These are phyloP conservation scores for Aspergillus olivimuriae DNA, from an alignment of 495 filamentous ascomycete species.

Conservation along the genomic window DNA sequence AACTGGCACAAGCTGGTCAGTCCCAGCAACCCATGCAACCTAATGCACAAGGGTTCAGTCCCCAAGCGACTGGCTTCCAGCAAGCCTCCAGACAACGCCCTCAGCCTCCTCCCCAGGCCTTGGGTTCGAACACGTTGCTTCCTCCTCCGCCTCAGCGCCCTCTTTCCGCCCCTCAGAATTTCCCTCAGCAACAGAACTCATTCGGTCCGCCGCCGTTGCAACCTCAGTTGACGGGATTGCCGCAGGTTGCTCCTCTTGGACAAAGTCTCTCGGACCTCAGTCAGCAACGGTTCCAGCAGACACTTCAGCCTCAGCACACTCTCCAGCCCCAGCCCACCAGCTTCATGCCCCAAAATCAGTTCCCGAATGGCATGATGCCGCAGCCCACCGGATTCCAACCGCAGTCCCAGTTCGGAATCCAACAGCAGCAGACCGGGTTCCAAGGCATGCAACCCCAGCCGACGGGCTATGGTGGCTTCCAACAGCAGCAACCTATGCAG, in stretches of 20 bases:
- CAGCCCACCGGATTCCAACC: conserved; percentile 49
- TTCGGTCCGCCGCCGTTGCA: conserved; percentile 73
- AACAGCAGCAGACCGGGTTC: conserved; percentile 49
- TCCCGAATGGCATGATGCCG: conserved; percentile 40
- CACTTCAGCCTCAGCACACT: conserved; percentile 36
- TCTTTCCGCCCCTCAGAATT: conserved; percentile 82
- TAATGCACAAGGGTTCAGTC: conserved; percentile 19
- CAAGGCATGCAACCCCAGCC: conserved; percentile 56
- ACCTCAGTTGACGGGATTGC: conserved; percentile 76
- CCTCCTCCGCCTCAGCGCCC: conserved; percentile 80
- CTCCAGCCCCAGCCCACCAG: conserved; percentile 51
- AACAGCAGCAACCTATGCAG: conserved; percentile 43
- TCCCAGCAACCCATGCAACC: conserved; percentile 17
- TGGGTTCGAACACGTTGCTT: conserved; percentile 59
- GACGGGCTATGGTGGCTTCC: conserved; percentile 53
- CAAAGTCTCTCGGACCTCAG: conserved; percentile 69
- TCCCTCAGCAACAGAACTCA: conserved; percentile 59
- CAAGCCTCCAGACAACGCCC: conserved; percentile 62
- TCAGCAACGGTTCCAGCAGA: conserved; percentile 54
- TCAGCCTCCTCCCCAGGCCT: conserved; percentile 53
- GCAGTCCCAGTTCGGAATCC: conserved; percentile 46
- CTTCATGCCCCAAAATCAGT: conserved; percentile 49
- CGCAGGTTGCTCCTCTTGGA: conserved; percentile 58
- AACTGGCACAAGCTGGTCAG: conserved; percentile 38
- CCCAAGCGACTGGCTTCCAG: conserved; percentile 44